Conservation (phyloP, 768 basidiomycete species). For the Steccherinum ochraceum region DNA sequence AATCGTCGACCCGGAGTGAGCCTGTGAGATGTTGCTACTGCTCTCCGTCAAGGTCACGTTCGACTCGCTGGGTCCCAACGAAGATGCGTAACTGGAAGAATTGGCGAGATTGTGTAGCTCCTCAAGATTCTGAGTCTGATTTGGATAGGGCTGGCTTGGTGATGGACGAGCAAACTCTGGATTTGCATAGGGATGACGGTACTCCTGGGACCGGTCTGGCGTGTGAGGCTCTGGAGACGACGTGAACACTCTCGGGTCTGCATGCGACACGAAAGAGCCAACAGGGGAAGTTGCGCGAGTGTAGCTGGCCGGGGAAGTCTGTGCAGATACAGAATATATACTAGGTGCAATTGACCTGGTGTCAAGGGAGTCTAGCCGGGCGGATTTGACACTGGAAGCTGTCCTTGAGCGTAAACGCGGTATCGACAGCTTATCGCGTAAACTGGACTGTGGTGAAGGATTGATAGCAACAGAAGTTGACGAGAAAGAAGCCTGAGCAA, state of each 20-base stretch:
- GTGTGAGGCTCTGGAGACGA: slow-evolving; percentile 21
- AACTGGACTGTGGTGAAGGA: slow-evolving; percentile 23
- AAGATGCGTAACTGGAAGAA: slow-evolving; percentile 8
- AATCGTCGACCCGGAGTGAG: slow-evolving; percentile 19
- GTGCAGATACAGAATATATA: slow-evolving; percentile 7
- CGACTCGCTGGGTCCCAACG: slow-evolving; percentile 35
- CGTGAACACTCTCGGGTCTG: slow-evolving; percentile 1
- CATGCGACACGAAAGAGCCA: slow-evolving; percentile 7
- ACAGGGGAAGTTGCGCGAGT: slow-evolving; percentile 15
- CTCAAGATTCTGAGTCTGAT: slow-evolving; percentile 8
- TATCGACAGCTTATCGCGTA: slow-evolving; percentile 39
- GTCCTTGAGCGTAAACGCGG: slow-evolving; percentile 31
- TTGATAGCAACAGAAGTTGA: slow-evolving; percentile 42
- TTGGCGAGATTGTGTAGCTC: slow-evolving; percentile 6
- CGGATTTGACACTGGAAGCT: slow-evolving; percentile 16
- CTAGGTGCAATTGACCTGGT: slow-evolving; percentile 10
- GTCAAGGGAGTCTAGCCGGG: slow-evolving; percentile 7
- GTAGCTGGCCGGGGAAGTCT: slow-evolving; percentile 9
- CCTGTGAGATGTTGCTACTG: slow-evolving; percentile 23
- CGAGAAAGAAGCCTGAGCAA: slow-evolving; percentile 58
- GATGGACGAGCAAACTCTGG: slow-evolving; percentile 47
- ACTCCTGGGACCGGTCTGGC: slow-evolving; percentile 28
- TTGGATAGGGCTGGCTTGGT: neutral
- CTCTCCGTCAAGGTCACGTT: slow-evolving; percentile 44
- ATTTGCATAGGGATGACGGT: slow-evolving; percentile 72